A percentile compares a stretch with the other conserved stretches of the same genome.
Conservation (phyloP, 1,284 basidiomycete genomes). For the Leccinum insigne region DNA sequence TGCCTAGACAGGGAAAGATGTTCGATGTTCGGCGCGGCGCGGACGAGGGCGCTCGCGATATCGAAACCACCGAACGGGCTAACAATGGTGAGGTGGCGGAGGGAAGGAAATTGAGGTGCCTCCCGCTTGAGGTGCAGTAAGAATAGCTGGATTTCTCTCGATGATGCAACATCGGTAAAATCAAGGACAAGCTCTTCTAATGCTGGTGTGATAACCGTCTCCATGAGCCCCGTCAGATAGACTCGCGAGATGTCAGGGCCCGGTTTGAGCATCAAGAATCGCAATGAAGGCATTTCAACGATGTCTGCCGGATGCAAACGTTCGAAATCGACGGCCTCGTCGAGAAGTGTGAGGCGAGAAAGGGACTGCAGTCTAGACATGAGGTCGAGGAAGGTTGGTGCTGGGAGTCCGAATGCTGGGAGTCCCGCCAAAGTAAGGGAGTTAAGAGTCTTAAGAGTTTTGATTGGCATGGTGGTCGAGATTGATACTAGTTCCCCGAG, state of each 20-base stretch:
- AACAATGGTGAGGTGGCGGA: slow-evolving; percentile 18
- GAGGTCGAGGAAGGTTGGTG: slow-evolving; percentile 19
- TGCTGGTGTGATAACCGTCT: slow-evolving; percentile 24
- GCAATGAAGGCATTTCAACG: slow-evolving; percentile 24
- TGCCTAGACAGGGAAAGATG: slow-evolving; percentile 29
- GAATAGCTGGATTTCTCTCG: slow-evolving; percentile 31
- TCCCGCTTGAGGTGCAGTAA: slow-evolving; percentile 31
- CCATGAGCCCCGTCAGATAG: slow-evolving; percentile 28
- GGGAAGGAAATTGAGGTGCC: slow-evolving; percentile 26
- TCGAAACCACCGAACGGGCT: slow-evolving; percentile 31
- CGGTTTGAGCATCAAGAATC: slow-evolving; percentile 24
- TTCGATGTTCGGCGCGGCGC: slow-evolving; percentile 29
- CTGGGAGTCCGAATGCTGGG: slow-evolving; percentile 26
- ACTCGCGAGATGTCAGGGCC: slow-evolving; percentile 32
- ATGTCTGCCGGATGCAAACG: slow-evolving; percentile 5
- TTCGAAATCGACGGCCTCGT: slow-evolving; percentile 32
- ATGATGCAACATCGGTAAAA: slow-evolving; percentile 26
- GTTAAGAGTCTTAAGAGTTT: slow-evolving; percentile 25
- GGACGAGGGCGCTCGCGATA: slow-evolving; percentile 24
- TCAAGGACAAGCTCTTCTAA: slow-evolving; percentile 28
- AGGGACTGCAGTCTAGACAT: slow-evolving; percentile 25
- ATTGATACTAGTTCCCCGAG: slow-evolving; percentile 23
- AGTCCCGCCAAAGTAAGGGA: slow-evolving; percentile 27
- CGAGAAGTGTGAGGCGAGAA: slow-evolving; percentile 26
- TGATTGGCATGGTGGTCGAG: slow-evolving; percentile 16